Evolutionary conservation across 1,139 yeast species (phyloP).

Genomic region (Suhomyces bribrorum): DNA sequence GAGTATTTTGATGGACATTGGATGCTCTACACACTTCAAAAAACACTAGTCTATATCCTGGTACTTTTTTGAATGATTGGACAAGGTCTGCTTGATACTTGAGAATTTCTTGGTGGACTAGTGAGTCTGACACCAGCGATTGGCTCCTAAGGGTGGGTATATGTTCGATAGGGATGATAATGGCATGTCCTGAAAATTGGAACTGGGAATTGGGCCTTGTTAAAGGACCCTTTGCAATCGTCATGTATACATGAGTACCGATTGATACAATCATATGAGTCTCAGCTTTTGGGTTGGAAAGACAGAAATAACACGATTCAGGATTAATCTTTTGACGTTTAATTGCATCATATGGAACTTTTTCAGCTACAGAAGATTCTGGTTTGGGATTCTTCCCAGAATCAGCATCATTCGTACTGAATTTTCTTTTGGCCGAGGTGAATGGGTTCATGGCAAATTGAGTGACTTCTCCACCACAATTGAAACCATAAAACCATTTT

Average conservation of each 20-base stretch:
- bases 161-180: conserved; percentile 83
- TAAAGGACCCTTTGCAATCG: conserved; percentile 87
- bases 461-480: conserved; percentile 24
- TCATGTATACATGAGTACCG: conserved; percentile 64
- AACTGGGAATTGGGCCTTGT: conserved; percentile 47
- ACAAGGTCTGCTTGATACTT: conserved; percentile 48
- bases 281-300: conserved; percentile 77
- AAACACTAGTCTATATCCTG: conserved; percentile 48
- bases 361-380: background rate
- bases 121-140: conserved; percentile 18
- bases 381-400: background rate
- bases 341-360: background rate
- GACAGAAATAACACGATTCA: conserved; percentile 75
- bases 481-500: conserved; percentile 79
- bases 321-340: conserved; percentile 41
- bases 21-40: conserved; percentile 61
- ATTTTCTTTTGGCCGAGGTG: conserved; percentile 5
- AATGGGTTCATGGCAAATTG: conserved; percentile 42
- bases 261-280: conserved; percentile 80
- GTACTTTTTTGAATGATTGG: conserved; percentile 42
- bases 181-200: conserved; percentile 77
- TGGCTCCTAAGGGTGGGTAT: conserved; percentile 44
- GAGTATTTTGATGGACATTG: conserved; percentile 67
- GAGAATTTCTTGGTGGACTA: conserved; percentile 29
- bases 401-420: conserved; percentile 1